Evolutionary conservation across 1,139 yeast genomes (phyloP), one percentile per base, ranked within the genome.

Genomic region (Pichia sp.): DNA sequence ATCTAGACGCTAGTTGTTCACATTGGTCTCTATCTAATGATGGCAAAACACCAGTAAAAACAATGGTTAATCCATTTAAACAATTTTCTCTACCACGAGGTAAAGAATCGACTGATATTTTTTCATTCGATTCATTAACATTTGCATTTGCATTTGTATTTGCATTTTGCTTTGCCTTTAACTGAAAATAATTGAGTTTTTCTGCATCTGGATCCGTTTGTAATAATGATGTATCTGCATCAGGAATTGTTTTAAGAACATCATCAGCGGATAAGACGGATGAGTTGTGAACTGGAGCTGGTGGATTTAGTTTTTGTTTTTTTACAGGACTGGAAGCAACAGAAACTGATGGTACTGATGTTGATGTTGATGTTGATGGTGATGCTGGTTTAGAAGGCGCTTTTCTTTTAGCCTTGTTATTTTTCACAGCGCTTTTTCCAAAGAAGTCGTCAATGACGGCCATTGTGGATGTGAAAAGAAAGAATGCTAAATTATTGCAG

Each of bases 41-140:
- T 1, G 96, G 95, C 46, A 91, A 62, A 5, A 79, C 77, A 26
- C 99, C 99, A 0, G 98, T 91, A 57, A 93, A 91, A 0, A 93
- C 97, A 50, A 91, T 83, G 0, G 95, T 87, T 36, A 91, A 64
- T 0, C 98, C 98, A 1, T 80, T 70, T 31, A 89, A 64, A 63
- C 97, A 89, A 57, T 87, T 79, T 3, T 88, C 84, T 18, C 79
- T 73, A 0, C 95, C 96, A 49, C 73, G 78, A 0, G 95, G 94
- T 16, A 82, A 64, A 13, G 45, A 36, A 23, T 40, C 39, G 18
- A 45, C 32, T 19, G 34, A 31, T 9, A 30, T 21, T 25, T 9
- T 19, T 15, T n/a, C 25, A 26, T 16, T 21, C n/a, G n/a, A n/a
- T n/a, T n/a, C n/a, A 25, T 29, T 14, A 28, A 11, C 15, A n/a